A percentile compares a stretch with the other conserved stretches of the same genome.
These are phyloP conservation scores for Metschnikowia cerradonensis DNA, from an alignment of 805 yeast species.

Conservation along the genomic window DNA sequence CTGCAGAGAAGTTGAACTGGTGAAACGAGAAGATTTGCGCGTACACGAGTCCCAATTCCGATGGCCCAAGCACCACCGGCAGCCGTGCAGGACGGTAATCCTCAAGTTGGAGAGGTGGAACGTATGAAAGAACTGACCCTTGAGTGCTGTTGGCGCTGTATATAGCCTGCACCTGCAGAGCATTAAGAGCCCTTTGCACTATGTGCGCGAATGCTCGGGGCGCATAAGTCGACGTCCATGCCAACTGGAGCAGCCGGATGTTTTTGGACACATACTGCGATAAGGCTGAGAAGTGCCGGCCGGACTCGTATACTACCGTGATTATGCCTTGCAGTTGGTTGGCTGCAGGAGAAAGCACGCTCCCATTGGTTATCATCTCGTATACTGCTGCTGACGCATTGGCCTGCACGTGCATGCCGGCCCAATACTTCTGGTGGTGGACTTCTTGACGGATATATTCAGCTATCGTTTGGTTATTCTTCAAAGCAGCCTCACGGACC, in stretches of 20 bases:
- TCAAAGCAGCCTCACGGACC: slow-evolving; percentile 14
- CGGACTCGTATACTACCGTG: slow-evolving; percentile 23
- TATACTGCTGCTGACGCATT: slow-evolving; percentile 26
- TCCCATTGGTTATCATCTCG: slow-evolving; percentile 13
- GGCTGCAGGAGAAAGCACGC: slow-evolving; percentile 13
- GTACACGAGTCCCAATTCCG: slow-evolving; percentile 31
- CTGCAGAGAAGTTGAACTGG: slow-evolving; percentile 31
- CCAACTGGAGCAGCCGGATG: slow-evolving; percentile 14
- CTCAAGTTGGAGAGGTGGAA: slow-evolving; percentile 21
- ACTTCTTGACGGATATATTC: slow-evolving; percentile 20
- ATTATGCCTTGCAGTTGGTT: slow-evolving; percentile 19
- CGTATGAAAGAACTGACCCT: slow-evolving; percentile 16
- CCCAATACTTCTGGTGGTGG: slow-evolving; percentile 31
- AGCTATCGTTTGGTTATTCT: slow-evolving; percentile 18
- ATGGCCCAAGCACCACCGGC: slow-evolving; percentile 28
- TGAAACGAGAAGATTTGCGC: slow-evolving; percentile 32
- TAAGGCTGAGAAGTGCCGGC: slow-evolving; percentile 30
- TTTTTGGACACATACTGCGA: slow-evolving; percentile 32
- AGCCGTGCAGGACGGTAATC: slow-evolving; percentile 21
- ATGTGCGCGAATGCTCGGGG: slow-evolving; percentile 19
- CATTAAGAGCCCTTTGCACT: slow-evolving; percentile 6
- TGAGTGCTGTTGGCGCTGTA: slow-evolving; percentile 13
- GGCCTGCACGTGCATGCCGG: slow-evolving; percentile 22
- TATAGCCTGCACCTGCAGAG: slow-evolving; percentile 15
- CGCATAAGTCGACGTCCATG: slow-evolving; percentile 24